Evolutionary conservation across 768 basidiomycete genomes (phyloP), one percentile per base, ranked within the genome.

Genomic region (Serendipita vermifera): DNA sequence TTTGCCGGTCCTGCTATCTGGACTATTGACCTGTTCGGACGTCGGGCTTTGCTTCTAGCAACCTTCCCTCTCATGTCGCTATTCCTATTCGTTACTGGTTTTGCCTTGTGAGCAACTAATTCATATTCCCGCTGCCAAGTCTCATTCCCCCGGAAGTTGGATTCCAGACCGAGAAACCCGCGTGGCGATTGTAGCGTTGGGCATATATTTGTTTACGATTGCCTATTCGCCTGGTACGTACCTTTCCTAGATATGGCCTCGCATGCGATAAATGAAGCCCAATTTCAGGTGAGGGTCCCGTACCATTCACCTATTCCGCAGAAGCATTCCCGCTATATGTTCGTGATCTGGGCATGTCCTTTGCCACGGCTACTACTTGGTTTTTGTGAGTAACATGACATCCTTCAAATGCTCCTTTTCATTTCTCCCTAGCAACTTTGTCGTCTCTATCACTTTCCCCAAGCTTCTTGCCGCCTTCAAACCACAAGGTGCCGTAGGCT

Each of bases 221-320:
- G 83, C 82, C 66, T 88, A 89, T 66, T 85, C 84, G 0, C 85
- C 60, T 2, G 60, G n/a, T 48, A 32, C n/a, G 4, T 11, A 3
- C 2, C 13, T 29, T 32, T 15, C 55, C 22, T n/a, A n/a, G n/a
- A n/a, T n/a, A n/a, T n/a, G n/a, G n/a, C n/a, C n/a, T n/a, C n/a
- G n/a, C n/a, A n/a, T n/a, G n/a, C n/a, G n/a, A n/a, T n/a, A n/a
- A n/a, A 14, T 27, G 13, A 38, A 35, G 58, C 85, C 11, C 36
- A 54, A 17, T 20, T n/a, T 33, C 60, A 1, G 87, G 87, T 59
- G 88, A 89, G 71, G 90, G 90, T 0, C 90, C 90, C 3, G 89
- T 92, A 5, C 90, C 90, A 0, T 92, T 84, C 67, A 83, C 86
- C 9, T 93, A 92, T 65, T 90, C 87, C 3, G 90, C 90, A 2